Evolutionary conservation across 1,284 basidiomycete species (phyloP), one percentile per base, ranked within the genome.

Genomic region (Austroboletus niveus): DNA sequence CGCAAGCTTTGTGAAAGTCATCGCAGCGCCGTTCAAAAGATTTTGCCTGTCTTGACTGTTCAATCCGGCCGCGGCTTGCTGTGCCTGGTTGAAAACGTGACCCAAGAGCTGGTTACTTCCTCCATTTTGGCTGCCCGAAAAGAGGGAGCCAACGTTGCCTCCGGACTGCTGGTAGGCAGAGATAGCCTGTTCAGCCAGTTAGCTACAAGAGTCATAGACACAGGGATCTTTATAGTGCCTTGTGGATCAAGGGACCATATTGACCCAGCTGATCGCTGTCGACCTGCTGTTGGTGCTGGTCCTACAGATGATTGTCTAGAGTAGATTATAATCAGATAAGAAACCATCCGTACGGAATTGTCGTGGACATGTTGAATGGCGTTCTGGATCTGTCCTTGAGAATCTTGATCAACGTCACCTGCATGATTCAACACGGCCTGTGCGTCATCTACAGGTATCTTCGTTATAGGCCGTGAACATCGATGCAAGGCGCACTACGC

Each of bases 1-100:
- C 54, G 87, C 63, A 11, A 93, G 73, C 72, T 94, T 93, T 81
- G 92, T 85, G 52, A 90, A 81, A 1, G 87, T 92, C 81, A 86
- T 85, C 4, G 86, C 90, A 42, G 91, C 92, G 14, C 86, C 79
- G 59, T 87, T 90, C 62, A 94, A 81, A 6, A 84, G 85, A 62
- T 90, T 87, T 61, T 92, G 89, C 72, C 94, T 92, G 64, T 80
- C 79, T 14, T 85, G 87, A 20, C 80, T 75, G 1, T 82, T 72
- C 9, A 75, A 71, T n/a, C 87, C 86, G 15, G 81, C 82, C 58
- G 93, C 87, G 47, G 92, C 71, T 65, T 88, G 83, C 31, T 78
- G 75, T 0, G 84, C 88, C 65, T 94, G 86, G 0, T 81, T 79
- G 89, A 94, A 90, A 11, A 91, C 92, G 68, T 92, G 70, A 59